A percentile compares a stretch with the other conserved stretches of the same genome.
phyloP scores from a whole-genome alignment of 805 yeast genomes.

The Kazachstania martiniae region DNA sequence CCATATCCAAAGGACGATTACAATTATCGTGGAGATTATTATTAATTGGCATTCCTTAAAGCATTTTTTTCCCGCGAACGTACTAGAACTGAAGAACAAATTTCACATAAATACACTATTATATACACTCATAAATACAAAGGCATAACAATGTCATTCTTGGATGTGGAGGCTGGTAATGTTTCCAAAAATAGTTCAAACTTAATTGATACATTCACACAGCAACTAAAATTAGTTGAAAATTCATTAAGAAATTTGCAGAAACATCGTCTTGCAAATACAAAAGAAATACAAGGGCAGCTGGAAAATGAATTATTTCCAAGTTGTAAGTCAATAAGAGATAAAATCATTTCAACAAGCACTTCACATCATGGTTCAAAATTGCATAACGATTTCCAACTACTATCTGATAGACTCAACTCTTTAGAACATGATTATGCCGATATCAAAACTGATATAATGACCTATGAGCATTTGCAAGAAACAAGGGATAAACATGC shows the following conservation, averaged over 20 bases:
- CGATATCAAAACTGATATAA: conserved; percentile 36
- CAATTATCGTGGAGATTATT: neutral
- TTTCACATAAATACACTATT: too few species aligned
- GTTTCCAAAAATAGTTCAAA: too few species aligned
- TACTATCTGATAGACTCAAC: conserved; percentile 37
- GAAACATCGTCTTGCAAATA: too few species aligned
- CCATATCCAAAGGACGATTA: conserved; percentile 1
- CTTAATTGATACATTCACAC: too few species aligned
- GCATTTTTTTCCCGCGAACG: too few species aligned
- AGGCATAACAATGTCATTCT: conserved; percentile 17
- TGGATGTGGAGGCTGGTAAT: conserved; percentile 18
- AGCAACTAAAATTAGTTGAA: too few species aligned
- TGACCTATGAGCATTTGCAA: neutral
- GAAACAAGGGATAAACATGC: neutral
- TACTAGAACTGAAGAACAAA: too few species aligned
- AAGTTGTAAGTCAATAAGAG: conserved; percentile 9
- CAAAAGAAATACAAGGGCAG: conserved; percentile 24
- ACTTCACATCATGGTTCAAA: conserved; percentile 23
- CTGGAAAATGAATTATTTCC: conserved; percentile 19
- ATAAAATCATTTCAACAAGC: conserved; percentile 8
- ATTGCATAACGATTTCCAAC: conserved; percentile 44
- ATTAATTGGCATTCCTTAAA: too few species aligned
- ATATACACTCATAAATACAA: too few species aligned
- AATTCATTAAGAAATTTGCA: too few species aligned
- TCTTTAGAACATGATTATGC: conserved; percentile 35